Base-by-base conservation (phyloP, 2,329 filamentous ascomycete genomes). In the Phoma herbarum region DNA sequence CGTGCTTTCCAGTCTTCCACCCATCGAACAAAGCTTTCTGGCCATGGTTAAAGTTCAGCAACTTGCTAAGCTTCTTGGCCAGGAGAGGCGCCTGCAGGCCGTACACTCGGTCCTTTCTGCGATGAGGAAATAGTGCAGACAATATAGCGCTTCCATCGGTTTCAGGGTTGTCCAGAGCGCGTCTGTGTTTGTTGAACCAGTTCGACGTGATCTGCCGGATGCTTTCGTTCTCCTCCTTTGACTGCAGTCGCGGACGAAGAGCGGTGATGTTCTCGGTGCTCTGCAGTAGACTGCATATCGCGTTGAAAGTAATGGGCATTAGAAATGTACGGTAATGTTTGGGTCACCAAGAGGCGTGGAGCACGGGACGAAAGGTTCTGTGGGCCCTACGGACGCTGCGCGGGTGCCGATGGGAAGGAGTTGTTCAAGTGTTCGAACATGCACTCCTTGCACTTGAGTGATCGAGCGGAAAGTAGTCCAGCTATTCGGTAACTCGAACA, bases 41-140 rank as follows among this genome's bases (percentile, higher is more conserved):
- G 2, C 84, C 86, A 3, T 80, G 77, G 1, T 89, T 87, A 23
- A 96, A 82, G 4, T 83, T 76, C n/a, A 94, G 81, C 20, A 86
- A 85, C 29, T 88, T 85, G 3, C 83, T 85, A 16, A 97, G 82
- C n/a, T 91, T 84, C 50, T 83, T 86, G 55, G 88, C 85, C 0
- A 97, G 80, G 0, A 80, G 82, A 9, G 78, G 72, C 28, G 85
- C 80, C 69, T 91, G 86, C 1, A 96, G 81, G 35, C 83, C 84
- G 72, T 93, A 96, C 2, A 94, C 90, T 26, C 92, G 85, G 71
- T 96, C 92, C 2, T 87, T 88, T 52, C 92, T 84, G 63, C 84
- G 88, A 62, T 93, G 88, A 0, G 93, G 92, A 0, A 96, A 84
- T 0, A 97, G 77, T 2, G 89, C 88, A 1, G 90, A 93, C 0